Conservation (phyloP, 192 early-diverging fungal species). For the Dimargaris xerosporica region DNA sequence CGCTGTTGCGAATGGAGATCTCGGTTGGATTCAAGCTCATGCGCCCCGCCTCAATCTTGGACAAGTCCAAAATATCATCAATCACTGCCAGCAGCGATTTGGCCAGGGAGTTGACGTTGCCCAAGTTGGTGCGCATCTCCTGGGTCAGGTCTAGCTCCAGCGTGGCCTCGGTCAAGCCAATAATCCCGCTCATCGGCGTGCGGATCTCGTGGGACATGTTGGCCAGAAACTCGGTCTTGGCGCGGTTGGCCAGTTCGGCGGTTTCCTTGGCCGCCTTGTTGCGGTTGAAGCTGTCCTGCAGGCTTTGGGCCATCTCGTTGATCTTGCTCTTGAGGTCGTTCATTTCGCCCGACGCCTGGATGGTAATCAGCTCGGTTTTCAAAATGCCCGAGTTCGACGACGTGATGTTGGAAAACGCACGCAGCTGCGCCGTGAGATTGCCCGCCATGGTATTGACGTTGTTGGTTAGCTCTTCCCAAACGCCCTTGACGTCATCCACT, state of each 20-base stretch:
- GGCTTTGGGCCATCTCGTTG: slow-evolving; percentile 67
- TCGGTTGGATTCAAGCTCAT: slow-evolving; percentile 63
- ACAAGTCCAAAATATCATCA: slow-evolving; percentile 73
- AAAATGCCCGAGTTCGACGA: slow-evolving; percentile 55
- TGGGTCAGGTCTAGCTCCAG: slow-evolving; percentile 67
- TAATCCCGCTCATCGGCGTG: slow-evolving; percentile 75
- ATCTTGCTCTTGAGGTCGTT: slow-evolving; percentile 68
- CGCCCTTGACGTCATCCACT: slow-evolving; percentile 52
- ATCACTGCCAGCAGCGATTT: slow-evolving; percentile 63
- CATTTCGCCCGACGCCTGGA: slow-evolving; percentile 75
- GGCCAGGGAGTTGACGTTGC: slow-evolving; percentile 60
- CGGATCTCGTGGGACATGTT: slow-evolving; percentile 76
- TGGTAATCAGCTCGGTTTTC: slow-evolving; percentile 55
- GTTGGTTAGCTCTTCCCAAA: slow-evolving; percentile 59
- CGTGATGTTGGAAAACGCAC: slow-evolving; percentile 64
- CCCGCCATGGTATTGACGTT: slow-evolving; percentile 63
- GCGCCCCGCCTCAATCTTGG: slow-evolving; percentile 72
- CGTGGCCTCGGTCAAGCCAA: slow-evolving; percentile 61
- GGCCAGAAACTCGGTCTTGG: slow-evolving; percentile 59
- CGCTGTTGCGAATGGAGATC: slow-evolving; percentile 46
- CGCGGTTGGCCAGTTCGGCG: slow-evolving; percentile 67
- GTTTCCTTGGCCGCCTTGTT: slow-evolving; percentile 63
- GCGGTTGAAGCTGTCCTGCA: slow-evolving; percentile 61
- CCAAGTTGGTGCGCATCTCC: slow-evolving; percentile 64
- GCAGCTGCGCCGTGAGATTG: slow-evolving; percentile 62